These are phyloP conservation scores for Penicillium sp. DNA, from an alignment of 2,329 filamentous ascomycete genomes.

Conservation along the genomic window DNA sequence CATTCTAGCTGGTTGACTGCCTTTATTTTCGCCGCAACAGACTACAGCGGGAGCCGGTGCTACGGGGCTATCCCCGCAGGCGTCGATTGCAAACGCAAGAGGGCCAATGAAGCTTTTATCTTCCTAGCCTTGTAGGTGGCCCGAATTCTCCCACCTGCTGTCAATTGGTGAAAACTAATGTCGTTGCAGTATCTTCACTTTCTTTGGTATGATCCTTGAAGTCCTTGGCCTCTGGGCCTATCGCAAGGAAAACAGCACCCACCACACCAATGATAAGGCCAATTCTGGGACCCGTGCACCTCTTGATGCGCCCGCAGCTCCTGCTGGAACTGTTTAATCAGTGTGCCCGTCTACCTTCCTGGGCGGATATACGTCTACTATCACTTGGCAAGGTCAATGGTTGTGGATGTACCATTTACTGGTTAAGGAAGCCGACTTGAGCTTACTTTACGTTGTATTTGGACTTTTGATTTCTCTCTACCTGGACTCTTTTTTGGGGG, in stretches of 20 bases:
- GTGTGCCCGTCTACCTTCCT: background rate
- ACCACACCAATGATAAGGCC: conserved; percentile 16
- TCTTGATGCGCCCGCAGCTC: conserved; percentile 14
- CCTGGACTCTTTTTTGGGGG: background rate
- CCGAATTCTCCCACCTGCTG: too few species aligned
- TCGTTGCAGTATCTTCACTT: conserved; percentile 34
- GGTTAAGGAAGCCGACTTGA: background rate
- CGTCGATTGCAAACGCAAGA: conserved; percentile 32
- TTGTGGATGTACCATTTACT: background rate
- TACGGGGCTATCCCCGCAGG: conserved; percentile 26
- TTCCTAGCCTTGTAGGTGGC: conserved; percentile 40
- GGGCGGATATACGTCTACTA: background rate
- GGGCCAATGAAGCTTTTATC: conserved; percentile 38
- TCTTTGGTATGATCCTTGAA: conserved; percentile 35
- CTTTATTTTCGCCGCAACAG: conserved; percentile 42
- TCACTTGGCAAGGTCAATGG: background rate
- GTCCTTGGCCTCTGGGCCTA: conserved; percentile 30
- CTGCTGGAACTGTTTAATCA: conserved; percentile 10
- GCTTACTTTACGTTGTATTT: background rate
- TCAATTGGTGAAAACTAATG: background rate
- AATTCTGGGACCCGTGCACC: conserved; percentile 13
- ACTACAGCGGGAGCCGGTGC: conserved; percentile 34
- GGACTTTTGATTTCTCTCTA: background rate
- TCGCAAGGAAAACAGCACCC: conserved; percentile 16
- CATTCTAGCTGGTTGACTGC: conserved; percentile 38